Base-by-base conservation (phyloP, 1,284 basidiomycete species). In the Malassezia sympodialis region DNA sequence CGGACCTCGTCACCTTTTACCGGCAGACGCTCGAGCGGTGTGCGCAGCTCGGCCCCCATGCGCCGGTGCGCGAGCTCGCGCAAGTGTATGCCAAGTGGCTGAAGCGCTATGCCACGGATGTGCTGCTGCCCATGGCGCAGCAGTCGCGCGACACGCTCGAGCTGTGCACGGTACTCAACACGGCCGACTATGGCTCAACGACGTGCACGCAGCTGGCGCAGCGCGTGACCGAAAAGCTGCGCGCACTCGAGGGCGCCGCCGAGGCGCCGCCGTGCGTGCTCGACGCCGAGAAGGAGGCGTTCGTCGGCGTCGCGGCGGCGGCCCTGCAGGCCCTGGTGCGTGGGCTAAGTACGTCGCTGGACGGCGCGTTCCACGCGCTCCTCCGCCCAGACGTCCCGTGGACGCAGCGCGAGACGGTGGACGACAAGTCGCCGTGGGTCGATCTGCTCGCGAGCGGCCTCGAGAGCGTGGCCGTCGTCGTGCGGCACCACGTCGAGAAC, bases 1-100 rank as follows among this genome's bases (percentile, higher is more conserved):
- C 91, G 0, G 91, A 98, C 69, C 78, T 99, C 32, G 98, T 98
- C 78, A 93, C 93, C 75, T 90, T 94, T 75, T 98, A 98, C 73
- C 88, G 86, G 0, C 90, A 96, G 72, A 90, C 86, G 40, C 77
- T 99, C 42, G 94, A 98, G 56, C 87, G 90, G 72, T 96, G 91
- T 71, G 85, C 88, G 1, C 88, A 61, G n/a, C 58, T 72, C 3
- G 66, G 66, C n/a, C 70, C 65, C 24, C 59, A 64, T 8, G 67
- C 67, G 42, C 63, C 69, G 17, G 51, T 73, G 21, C 59, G 62
- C n/a, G 67, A 69, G 47, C 57, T 73, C 3, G 65, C 54, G 39
- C 46, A 53, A 23, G 68, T 73, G 14, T 90, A 90, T 71, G 86
- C 84, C 70, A 96, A 94, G 74, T 96, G 91, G 90, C 79, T 99